phyloP scores from a whole-genome alignment of 2,329 filamentous ascomycete species.

The Exophiala phaeomuriformis region DNA sequence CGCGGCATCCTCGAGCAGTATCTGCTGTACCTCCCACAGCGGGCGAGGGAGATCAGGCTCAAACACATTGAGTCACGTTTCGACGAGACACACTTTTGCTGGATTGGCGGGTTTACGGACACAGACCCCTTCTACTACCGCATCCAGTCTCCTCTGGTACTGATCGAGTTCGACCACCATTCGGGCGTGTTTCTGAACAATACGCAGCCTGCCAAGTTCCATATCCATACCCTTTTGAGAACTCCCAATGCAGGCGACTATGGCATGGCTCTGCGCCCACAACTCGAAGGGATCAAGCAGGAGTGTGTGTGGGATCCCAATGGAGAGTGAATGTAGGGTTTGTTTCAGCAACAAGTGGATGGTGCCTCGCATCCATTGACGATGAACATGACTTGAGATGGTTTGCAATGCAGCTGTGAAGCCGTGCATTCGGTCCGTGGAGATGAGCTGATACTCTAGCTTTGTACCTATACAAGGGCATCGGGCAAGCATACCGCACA shows the following conservation, averaged over 20 bases:
- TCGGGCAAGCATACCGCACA: too few species aligned
- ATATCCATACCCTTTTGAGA: conserved; percentile 67
- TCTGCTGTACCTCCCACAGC: conserved; percentile 58
- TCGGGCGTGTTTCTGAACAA: conserved; percentile 71
- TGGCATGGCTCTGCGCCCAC: conserved; percentile 48
- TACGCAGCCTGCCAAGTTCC: conserved; percentile 65
- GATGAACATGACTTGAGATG: too few species aligned
- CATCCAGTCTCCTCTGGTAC: conserved; percentile 65
- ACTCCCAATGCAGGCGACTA: conserved; percentile 73
- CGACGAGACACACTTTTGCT: conserved; percentile 68
- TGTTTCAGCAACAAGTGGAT: not conserved
- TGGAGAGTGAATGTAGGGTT: not conserved
- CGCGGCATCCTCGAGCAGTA: conserved; percentile 56
- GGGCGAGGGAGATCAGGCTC: conserved; percentile 50
- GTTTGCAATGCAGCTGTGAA: too few species aligned
- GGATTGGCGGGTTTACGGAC: conserved; percentile 64
- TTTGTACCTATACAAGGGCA: too few species aligned
- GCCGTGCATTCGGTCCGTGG: too few species aligned
- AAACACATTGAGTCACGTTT: conserved; percentile 50
- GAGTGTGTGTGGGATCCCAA: conserved; percentile 32
- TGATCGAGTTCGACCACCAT: conserved; percentile 74
- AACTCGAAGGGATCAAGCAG: conserved; percentile 33
- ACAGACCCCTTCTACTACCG: conserved; percentile 68
- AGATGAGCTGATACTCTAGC: too few species aligned
- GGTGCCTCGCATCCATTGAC: too few species aligned